phyloP scores from a whole-genome alignment of 306 rosid genomes.

The Ormosia semicastrata region DNA sequence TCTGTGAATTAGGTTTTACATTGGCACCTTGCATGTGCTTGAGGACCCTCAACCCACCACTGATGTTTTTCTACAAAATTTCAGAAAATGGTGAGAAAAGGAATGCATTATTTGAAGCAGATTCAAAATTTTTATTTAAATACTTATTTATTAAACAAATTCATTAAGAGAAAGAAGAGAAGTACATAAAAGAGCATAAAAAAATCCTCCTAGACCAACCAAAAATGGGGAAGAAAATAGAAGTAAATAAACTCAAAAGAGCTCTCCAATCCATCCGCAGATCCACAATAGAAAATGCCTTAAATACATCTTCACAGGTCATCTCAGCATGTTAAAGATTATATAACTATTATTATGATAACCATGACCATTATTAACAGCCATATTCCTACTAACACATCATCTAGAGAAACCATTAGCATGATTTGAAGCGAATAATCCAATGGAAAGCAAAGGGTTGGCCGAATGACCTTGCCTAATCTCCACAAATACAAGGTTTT shows the following conservation, averaged over 20 bases:
- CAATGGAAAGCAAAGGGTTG: not conserved
- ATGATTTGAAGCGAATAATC: not conserved
- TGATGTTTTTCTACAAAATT: constrained; percentile 63
- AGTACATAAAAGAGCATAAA: not conserved
- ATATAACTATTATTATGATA: not conserved
- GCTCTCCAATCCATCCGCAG: too few species aligned
- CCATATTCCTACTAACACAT: not conserved
- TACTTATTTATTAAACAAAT: not conserved
- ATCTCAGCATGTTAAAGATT: not conserved
- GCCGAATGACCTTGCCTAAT: not conserved
- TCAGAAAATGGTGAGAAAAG: constrained; percentile 14
- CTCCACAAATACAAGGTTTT: not conserved
- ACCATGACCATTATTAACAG: constrained; percentile 7
- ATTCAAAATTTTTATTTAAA: not conserved
- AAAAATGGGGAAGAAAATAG: not conserved
- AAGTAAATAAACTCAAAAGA: not conserved
- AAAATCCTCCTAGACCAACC: not conserved
- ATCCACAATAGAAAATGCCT: not conserved
- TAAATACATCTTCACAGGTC: not conserved
- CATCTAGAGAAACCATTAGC: not conserved
- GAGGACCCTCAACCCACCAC: constrained; percentile 53
- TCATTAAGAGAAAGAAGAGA: not conserved
- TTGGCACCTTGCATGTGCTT: constrained; percentile 59
- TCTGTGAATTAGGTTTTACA: constrained; percentile 67
- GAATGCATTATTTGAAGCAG: constrained; percentile 13